phyloP scores from a whole-genome alignment of 768 basidiomycete genomes.

The Cystobasidiopsis lactophilus region DNA sequence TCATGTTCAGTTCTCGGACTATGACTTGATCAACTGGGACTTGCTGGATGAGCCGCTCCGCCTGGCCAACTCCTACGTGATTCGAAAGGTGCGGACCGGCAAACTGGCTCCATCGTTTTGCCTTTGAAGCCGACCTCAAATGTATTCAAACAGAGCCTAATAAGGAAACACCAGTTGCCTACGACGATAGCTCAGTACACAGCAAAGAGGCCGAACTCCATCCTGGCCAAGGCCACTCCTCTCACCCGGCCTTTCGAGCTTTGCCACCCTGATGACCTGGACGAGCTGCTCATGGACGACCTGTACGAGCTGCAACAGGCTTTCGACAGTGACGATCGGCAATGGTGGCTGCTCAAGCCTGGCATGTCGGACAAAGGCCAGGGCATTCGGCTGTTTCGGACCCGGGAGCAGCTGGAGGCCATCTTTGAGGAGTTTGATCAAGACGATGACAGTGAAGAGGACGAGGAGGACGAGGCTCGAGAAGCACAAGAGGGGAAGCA shows the following conservation, averaged over 20 bases:
- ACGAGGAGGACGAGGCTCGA: slow-evolving; percentile 11
- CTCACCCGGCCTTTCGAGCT: slow-evolving; percentile 66
- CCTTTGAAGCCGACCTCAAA: too few relatives aligned
- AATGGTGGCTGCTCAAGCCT: slow-evolving; percentile 92
- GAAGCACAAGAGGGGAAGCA: slow-evolving; percentile 10
- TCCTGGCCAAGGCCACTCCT: slow-evolving; percentile 39
- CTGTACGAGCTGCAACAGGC: slow-evolving; percentile 58
- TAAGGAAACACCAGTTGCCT: slow-evolving; percentile 80
- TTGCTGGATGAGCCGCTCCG: neutral
- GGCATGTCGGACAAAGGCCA: slow-evolving; percentile 92
- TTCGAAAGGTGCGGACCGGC: slow-evolving; percentile 9
- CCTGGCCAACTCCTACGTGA: slow-evolving; percentile 8
- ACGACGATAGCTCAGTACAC: slow-evolving; percentile 47
- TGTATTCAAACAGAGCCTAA: slow-evolving; percentile 38
- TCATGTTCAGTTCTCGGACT: slow-evolving; percentile 11
- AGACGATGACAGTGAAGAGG: slow-evolving; percentile 15
- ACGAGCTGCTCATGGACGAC: slow-evolving; percentile 81
- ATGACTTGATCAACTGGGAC: slow-evolving; percentile 9
- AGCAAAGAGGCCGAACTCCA: slow-evolving; percentile 43
- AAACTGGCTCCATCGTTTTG: too few relatives aligned
- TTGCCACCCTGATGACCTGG: slow-evolving; percentile 76
- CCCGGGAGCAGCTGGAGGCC: slow-evolving; percentile 41
- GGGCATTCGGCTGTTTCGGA: slow-evolving; percentile 76
- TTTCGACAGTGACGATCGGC: slow-evolving; percentile 26
- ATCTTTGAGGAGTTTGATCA: slow-evolving; percentile 66